Evolutionary conservation across 2,329 filamentous ascomycete species (phyloP).

Genomic region (Trichoderma endophyticum): DNA sequence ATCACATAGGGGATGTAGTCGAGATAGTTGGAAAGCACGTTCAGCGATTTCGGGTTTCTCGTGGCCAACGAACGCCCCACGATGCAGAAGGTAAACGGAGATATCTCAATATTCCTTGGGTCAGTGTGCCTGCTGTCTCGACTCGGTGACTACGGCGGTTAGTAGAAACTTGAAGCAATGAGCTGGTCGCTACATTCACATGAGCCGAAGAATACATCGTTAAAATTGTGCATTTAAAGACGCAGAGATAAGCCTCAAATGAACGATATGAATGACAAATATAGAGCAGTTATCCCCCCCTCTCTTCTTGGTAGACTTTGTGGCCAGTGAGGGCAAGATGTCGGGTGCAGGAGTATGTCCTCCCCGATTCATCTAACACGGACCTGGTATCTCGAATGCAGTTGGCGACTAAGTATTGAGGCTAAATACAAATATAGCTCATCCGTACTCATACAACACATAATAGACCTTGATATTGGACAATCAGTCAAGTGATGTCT

Average conservation of each 20-base stretch:
- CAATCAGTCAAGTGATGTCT: neutral
- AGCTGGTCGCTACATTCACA: neutral
- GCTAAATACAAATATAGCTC: too few relatives aligned
- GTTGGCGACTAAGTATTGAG: too few relatives aligned
- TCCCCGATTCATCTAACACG: neutral
- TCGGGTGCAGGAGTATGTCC: neutral
- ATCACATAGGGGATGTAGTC: too few relatives aligned
- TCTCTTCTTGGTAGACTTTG: neutral
- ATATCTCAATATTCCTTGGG: too few relatives aligned
- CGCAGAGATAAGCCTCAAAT: rapidly evolving
- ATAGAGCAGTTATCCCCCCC: neutral
- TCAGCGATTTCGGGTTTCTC: too few relatives aligned
- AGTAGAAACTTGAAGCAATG: neutral
- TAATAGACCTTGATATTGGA: neutral
- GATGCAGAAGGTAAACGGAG: too few relatives aligned
- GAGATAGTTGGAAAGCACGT: too few relatives aligned
- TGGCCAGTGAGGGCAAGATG: neutral
- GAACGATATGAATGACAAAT: neutral
- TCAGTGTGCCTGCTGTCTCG: neutral
- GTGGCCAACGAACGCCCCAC: too few relatives aligned
- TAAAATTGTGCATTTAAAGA: too few relatives aligned
- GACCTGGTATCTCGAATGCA: neutral
- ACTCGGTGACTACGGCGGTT: neutral
- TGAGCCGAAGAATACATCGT: neutral
- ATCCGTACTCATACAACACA: neutral